Evolutionary conservation across 768 basidiomycete species (phyloP), one percentile per base, ranked within the genome.

Genomic region (Podaxis rugospora): DNA sequence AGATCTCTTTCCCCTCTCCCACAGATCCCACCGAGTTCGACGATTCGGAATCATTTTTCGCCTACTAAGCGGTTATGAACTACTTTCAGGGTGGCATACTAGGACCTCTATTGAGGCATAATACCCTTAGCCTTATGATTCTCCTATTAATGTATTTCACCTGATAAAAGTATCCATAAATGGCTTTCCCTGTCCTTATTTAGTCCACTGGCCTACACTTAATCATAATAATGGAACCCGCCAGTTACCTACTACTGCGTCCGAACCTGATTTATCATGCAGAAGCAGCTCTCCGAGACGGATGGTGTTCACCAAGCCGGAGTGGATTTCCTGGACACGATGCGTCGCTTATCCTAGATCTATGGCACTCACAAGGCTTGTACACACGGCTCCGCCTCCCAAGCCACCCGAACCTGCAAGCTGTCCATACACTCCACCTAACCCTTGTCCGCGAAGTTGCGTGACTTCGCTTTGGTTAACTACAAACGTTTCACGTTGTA

Each of bases 11-110:
- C 42, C 53, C 59, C 18, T 27, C 18, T 54, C 59, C 52, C 32
- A 49, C 59, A 36, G 46, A 54, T 37, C 55, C 51, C 21, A 49
- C 52, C 59, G 59, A 61, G 52, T 54, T 61, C 18, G 59, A 55
- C 25, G 59, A 61, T 49, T 36, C 53, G 35, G 52, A 61, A 7
- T 39, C 52, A 37, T 49, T 61, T 37, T 61, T 61, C 46, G 52
- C 59, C 59, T 61, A 61, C 59, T 61, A 49, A 61, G 35, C 21
- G 37, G 50, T 35, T 25, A 16, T 47, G 32, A 32, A 21, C 36
- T 36, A 21, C 40, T n/a, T 37, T 7, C 51, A 39, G 32, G 28
- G 21, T 47, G 13, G 37, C 59, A 55, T 61, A 44, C 23, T 55
- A 52, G 59, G 53, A 60, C 16, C 25, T n/a, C 16, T 32, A 54